These are phyloP conservation scores for Cucumis melo DNA, from an alignment of 306 rosid species.

Conservation along the genomic window DNA sequence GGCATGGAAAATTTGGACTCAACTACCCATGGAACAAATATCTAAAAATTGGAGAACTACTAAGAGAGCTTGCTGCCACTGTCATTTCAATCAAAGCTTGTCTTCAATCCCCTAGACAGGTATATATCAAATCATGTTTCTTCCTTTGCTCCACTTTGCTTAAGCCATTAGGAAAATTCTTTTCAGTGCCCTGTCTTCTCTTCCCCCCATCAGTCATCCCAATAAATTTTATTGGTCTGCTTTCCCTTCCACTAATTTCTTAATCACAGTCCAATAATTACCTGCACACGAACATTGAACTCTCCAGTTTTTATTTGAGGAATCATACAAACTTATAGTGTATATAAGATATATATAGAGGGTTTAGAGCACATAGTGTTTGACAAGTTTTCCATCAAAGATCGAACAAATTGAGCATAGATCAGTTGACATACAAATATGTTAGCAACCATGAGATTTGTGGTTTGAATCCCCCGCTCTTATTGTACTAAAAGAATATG, in stretches of 20 bases:
- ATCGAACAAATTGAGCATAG: no score
- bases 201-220: background rate
- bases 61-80: constrained; percentile 55
- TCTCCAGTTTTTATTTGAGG: no score
- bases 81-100: constrained; percentile 32
- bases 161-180: background rate
- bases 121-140: constrained; percentile 2
- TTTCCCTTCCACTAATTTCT: no score
- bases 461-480: no score
- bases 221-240: background rate
- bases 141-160: background rate
- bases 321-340: no score
- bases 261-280: no score
- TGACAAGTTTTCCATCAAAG: background rate
- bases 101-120: constrained; percentile 58
- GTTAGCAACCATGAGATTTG: no score
- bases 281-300: no score
- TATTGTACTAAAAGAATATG: no score
- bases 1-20: constrained; percentile 92
- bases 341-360: no score
- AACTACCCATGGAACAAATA: constrained; percentile 74
- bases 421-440: no score
- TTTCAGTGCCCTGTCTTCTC: background rate
- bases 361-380: no score
- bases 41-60: constrained; percentile 50